A percentile compares a stretch with the other conserved stretches of the same genome.
Conservation (phyloP, 225 moss, liverwort and hornwort genomes). For the Lunularia cruciata region DNA sequence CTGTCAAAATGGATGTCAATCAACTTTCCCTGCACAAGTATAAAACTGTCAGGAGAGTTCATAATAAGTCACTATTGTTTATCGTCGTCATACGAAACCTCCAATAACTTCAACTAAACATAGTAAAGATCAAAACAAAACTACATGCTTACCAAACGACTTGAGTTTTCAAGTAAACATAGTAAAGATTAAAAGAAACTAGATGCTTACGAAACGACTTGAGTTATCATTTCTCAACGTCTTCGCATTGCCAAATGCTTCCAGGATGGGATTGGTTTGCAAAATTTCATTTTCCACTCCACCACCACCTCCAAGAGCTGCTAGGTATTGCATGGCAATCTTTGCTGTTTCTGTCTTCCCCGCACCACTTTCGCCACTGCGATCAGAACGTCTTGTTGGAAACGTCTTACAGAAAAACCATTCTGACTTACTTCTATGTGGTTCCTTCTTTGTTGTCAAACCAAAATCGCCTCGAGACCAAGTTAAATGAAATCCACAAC, state of each 20-base stretch:
- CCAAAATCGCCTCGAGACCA: no score
- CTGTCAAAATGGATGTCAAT: conserved; percentile 98
- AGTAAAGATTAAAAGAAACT: neutral
- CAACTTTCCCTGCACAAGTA: conserved; percentile 73
- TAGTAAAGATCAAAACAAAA: no score
- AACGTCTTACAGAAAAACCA: no score
- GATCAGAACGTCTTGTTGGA: neutral
- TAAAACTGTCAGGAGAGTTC: neutral
- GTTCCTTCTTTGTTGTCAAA: no score
- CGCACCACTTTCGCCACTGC: conserved; percentile 99
- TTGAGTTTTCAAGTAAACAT: no score
- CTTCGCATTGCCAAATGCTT: conserved; percentile 98
- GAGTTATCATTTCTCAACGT: conserved; percentile 98
- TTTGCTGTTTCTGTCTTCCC: conserved; percentile 99
- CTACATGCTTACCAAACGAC: no score
- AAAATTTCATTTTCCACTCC: conserved; percentile 95
- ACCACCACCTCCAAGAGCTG: conserved; percentile 94
- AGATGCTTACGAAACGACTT: conserved; percentile 87
- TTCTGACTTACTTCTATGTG: no score
- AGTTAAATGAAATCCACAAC: no score
- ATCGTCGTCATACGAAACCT: no score
- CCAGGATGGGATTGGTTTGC: conserved; percentile 97
- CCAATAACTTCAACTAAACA: no score
- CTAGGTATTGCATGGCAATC: conserved; percentile 98
- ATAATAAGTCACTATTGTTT: no score